Evolutionary conservation across 345 rosid genomes (phyloP).

Genomic region (Lepidium africanum): DNA sequence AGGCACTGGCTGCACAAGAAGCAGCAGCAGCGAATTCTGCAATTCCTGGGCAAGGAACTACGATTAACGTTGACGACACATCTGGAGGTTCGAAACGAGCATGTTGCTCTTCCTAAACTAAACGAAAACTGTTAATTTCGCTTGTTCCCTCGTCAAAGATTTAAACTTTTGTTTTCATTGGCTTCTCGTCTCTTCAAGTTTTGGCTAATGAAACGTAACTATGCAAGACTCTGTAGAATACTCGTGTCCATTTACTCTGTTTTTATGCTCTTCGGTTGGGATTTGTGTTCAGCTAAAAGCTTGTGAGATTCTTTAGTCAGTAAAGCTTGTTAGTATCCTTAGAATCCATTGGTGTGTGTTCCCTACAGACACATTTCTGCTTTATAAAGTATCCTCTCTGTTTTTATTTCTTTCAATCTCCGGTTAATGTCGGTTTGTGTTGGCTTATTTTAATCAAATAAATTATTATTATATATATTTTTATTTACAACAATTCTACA

Average conservation of each 20-base stretch:
- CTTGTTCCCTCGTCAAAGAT: not conserved
- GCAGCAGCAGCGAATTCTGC: conserved; percentile 44
- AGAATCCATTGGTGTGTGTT: not conserved
- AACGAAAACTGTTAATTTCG: conserved; percentile 4
- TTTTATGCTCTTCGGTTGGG: conserved; percentile 19
- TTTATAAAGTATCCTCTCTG: not conserved
- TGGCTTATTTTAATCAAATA: conserved; percentile 1
- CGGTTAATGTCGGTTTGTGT: conserved; percentile 1
- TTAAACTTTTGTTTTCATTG: conserved; percentile 9
- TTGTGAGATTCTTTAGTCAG: conserved; percentile 10
- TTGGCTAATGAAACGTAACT: conserved; percentile 32
- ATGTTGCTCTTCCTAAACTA: conserved; percentile 52
- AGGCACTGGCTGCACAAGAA: conserved; percentile 64
- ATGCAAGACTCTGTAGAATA: conserved; percentile 39
- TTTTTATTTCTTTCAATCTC: not conserved
- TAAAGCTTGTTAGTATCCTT: conserved; percentile 21
- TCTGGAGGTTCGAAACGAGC: conserved; percentile 40
- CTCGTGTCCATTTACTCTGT: conserved; percentile 21
- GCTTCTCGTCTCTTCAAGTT: conserved; percentile 19
- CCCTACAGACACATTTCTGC: not conserved
- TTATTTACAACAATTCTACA: no score
- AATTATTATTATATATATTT: no score
- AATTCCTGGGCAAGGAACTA: conserved; percentile 54
- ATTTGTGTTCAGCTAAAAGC: conserved; percentile 18
- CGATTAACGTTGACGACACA: conserved; percentile 49